These are phyloP conservation scores for Cyclostephanos invisitatus DNA, from an alignment of 108 stramenopile species.

Conservation along the genomic window DNA sequence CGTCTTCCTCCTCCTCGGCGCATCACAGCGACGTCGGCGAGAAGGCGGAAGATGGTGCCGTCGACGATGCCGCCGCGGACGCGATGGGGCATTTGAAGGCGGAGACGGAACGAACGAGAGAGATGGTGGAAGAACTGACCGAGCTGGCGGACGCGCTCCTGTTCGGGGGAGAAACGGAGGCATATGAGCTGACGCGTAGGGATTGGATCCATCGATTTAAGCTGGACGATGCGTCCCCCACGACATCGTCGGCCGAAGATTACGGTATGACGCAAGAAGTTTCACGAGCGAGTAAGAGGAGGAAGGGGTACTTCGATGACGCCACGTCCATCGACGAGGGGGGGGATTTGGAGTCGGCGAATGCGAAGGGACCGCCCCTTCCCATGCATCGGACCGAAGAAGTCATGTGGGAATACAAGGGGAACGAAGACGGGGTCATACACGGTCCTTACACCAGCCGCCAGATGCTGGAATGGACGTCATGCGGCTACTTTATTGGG, in stretches of 20 bases:
- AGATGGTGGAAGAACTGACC: slow-evolving; percentile 61
- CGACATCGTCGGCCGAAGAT: slow-evolving; percentile 8
- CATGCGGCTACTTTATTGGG: slow-evolving; percentile 83
- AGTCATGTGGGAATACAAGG: slow-evolving; percentile 78
- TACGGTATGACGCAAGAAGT: background rate
- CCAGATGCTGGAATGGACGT: slow-evolving; percentile 81
- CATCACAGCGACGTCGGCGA: slow-evolving; percentile 14
- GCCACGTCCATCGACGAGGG: background rate
- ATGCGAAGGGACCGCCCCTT: background rate
- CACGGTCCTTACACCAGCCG: slow-evolving; percentile 81
- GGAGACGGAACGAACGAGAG: slow-evolving; percentile 34
- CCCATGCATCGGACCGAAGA: slow-evolving; percentile 6
- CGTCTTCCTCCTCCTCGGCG: background rate
- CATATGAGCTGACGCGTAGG: slow-evolving; percentile 59
- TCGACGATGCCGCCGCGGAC: slow-evolving; percentile 6
- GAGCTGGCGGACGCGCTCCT: slow-evolving; percentile 69
- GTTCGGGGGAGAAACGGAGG: slow-evolving; percentile 70
- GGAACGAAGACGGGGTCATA: slow-evolving; percentile 73
- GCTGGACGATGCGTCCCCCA: slow-evolving; percentile 17
- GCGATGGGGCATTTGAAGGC: slow-evolving; percentile 12
- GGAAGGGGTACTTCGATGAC: slow-evolving; percentile 31
- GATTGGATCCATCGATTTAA: slow-evolving; percentile 56
- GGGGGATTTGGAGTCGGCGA: slow-evolving; percentile 16
- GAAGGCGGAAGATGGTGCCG: background rate
- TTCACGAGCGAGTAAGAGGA: slow-evolving; percentile 6